Evolutionary conservation across 2,329 filamentous ascomycete species (phyloP).

Genomic region (Aspergillus uvarum): DNA sequence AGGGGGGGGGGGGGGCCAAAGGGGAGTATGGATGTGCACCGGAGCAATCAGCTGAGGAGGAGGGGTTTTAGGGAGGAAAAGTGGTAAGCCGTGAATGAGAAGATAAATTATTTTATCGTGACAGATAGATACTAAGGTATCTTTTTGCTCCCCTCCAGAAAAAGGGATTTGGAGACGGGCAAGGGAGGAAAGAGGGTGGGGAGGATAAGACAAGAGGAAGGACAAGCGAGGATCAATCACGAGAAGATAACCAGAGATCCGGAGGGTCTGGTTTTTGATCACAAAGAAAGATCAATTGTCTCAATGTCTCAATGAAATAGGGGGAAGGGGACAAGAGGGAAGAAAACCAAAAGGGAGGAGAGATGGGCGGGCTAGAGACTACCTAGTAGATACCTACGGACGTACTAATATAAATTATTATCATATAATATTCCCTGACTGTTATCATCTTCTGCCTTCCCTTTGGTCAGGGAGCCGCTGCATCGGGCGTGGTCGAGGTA

Average conservation of each 20-base stretch:
- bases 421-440: constrained; percentile 17
- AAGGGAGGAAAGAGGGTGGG: not conserved
- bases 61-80: constrained; percentile 12
- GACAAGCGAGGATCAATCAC: not conserved
- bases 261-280: not conserved
- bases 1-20: constrained; percentile 7
- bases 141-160: not conserved
- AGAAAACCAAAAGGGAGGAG: not conserved
- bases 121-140: not conserved
- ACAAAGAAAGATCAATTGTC: not conserved
- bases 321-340: not conserved
- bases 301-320: not conserved
- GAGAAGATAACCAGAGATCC: not conserved
- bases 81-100: constrained; percentile 17
- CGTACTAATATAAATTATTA: constrained; percentile 18
- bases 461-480: constrained; percentile 20
- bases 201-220: not conserved
- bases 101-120: constrained; percentile 4
- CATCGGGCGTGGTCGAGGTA: constrained; percentile 17
- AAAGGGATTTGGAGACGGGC: not conserved
- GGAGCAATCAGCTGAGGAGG: constrained; percentile 28
- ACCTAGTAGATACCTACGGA: not conserved
- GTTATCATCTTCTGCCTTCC: constrained; percentile 18
- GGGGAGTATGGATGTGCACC: constrained; percentile 24
- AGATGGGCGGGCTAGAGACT: constrained; percentile 9